Base-by-base conservation (phyloP, 345 rosid species). In the Populus tremula region DNA sequence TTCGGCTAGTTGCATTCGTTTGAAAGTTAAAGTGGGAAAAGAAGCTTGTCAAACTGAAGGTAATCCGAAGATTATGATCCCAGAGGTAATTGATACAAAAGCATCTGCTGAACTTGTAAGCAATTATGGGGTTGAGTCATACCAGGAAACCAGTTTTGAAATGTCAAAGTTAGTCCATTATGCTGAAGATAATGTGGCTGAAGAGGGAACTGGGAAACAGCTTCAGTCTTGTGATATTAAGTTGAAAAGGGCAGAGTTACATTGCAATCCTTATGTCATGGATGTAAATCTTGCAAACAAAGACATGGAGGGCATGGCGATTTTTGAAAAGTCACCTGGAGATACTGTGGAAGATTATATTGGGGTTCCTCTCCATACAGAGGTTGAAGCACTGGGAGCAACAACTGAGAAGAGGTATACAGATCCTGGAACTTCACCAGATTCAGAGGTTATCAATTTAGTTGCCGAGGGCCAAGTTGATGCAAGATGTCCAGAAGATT, bases 391-490 rank as follows among this genome's bases (percentile, higher is more conserved):
- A 72, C 78, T 82, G 54, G 86, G 67, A 75, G 87, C 62, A 72
- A 84, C 81, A n/a, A 75, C 66, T 71, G 90, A 84, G 77, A 86
- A 83, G 71, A 79, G 77, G 45, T 85, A 88, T 77, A 64, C 87
- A 75, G 93, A 87, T 81, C 85, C 94, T 72, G 97, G 90, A 86
- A 93, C 98, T 78, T 96, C 99, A 77, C 99, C 99, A 13, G 99
- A 96, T 88, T 96, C 99, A n/a, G 98, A 93, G 91, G 99, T 92
- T 69, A 91, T 92, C 45, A 91, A 93, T 88, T 39, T 80, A 75
- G 86, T 83, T 84, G 91, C 93, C 77, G 99, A 90, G 73, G 76
- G 84, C 67, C 87, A 85, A 77, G 80, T 69, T 49, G 81, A 77
- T 77, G 78, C 82, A 75, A 83, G 84, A 77, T 84, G 73, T 68